Base-by-base conservation (phyloP, 2,329 filamentous ascomycete genomes). In the Cladosporium sp. region DNA sequence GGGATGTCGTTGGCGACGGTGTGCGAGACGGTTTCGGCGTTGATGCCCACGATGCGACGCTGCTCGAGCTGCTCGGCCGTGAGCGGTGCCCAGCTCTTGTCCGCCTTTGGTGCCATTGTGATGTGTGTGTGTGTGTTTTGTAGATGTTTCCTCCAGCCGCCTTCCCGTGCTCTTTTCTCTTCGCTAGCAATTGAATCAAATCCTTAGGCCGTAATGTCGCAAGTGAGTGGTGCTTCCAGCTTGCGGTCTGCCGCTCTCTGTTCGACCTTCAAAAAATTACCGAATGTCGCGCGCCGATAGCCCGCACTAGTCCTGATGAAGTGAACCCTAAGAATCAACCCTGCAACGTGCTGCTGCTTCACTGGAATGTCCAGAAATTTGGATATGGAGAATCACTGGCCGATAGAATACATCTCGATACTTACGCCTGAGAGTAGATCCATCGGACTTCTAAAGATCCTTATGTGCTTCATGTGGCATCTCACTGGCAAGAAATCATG, bases 1-100 rank as follows among this genome's bases (percentile, higher is more conserved):
- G 96, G 96, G 77, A 94, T 97, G 76, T 98, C 94, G 73, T 89
- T 96, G 56, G 93, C 95, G 68, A 89, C 86, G 72, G 94, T 91
- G 81, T 98, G 88, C 71, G 90, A 91, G 74, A 99, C 91, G 25
- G 92, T 97, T 80, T 99, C 95, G 71, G 88, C 84, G 78, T 95
- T 92, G 80, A 99, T 89, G 72, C 89, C 88, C 74, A 99, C 89
- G 72, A 91, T 90, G 91, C 97, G 89, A 68, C 90, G 86, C 73
- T 81, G 80, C 70, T 87, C 83, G 64, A 87, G 78, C 78, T 89
- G 86, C 68, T 85, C 86, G 70, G 81, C 77, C 66, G 79, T 84
- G 53, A 75, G 64, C 26, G 73, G 73, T 64, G 73, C 74, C 74
- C 74, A 75, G 60, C 60, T 63, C 34, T 39, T 63, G 32, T 63